A percentile compares a stretch with the other conserved stretches of the same genome.
phyloP scores from a whole-genome alignment of 106 monocot species.

The Allium cepa region DNA sequence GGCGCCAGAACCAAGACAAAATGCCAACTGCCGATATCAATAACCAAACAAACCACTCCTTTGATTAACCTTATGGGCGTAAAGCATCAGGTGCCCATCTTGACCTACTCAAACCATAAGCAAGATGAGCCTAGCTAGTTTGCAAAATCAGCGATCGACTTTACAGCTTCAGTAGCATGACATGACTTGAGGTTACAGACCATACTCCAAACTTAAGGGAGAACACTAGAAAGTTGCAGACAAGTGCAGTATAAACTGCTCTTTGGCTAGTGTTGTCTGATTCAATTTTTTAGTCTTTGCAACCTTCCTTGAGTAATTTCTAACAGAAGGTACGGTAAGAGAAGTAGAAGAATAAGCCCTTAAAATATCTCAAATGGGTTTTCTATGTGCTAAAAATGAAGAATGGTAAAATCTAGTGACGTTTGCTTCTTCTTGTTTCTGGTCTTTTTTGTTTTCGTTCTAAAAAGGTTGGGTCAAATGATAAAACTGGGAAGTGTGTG shows the following conservation, averaged over 20 bases:
- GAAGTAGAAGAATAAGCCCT: not conserved
- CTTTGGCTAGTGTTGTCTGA: slow-evolving; percentile 72
- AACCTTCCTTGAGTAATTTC: slow-evolving; percentile 45
- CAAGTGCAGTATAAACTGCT: slow-evolving; percentile 91
- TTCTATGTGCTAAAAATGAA: not conserved
- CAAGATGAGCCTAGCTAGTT: slow-evolving; percentile 98
- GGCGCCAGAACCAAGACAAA: slow-evolving; percentile 98
- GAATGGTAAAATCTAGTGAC: not conserved
- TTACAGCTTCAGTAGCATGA: slow-evolving; percentile 91
- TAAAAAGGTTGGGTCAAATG: not conserved
- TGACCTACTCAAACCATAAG: slow-evolving; percentile 97
- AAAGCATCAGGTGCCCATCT: slow-evolving; percentile 95
- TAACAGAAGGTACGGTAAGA: not conserved
- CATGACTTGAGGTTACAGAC: slow-evolving; percentile 89
- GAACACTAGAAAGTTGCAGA: slow-evolving; percentile 99
- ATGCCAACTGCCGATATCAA: slow-evolving; percentile 99
- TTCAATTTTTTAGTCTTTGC: slow-evolving; percentile 29
- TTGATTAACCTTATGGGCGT: slow-evolving; percentile 99
- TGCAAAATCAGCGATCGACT: slow-evolving; percentile 92
- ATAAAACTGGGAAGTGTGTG: not conserved
- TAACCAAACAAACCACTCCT: slow-evolving; percentile 99
- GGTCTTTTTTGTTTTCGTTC: not conserved
- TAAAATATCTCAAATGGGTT: not conserved
- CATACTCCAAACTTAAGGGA: slow-evolving; percentile 97
- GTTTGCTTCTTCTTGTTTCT: not conserved